Percentiles rank a stretch among this genome's conserved stretches.
These are phyloP conservation scores for Bimuria novae-zelandiae DNA, from an alignment of 2,329 filamentous ascomycete genomes.

Conservation along the genomic window DNA sequence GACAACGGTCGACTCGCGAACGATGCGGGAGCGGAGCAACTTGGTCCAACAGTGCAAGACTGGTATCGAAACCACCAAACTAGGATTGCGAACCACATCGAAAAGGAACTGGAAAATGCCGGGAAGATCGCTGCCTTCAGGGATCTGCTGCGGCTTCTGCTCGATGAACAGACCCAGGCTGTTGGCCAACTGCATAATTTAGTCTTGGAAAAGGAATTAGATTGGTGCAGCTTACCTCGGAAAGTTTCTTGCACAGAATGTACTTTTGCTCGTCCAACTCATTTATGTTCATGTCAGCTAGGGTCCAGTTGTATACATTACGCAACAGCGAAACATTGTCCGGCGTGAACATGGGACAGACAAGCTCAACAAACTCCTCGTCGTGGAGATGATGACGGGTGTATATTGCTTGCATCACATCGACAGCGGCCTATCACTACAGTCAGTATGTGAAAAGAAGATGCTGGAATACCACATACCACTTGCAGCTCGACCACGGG, in stretches of 20 bases:
- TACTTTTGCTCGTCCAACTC: conserved; percentile 93
- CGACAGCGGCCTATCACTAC: conserved; percentile 61
- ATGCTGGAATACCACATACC: conserved; percentile 23
- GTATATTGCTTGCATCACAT: conserved; percentile 83
- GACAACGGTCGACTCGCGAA: conserved; percentile 67
- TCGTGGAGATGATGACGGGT: conserved; percentile 73
- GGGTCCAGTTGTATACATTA: conserved; percentile 78
- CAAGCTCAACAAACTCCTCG: conserved; percentile 76
- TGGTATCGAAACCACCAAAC: conserved; percentile 90
- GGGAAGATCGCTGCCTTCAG: conserved; percentile 68
- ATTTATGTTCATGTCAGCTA: conserved; percentile 75
- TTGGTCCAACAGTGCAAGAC: conserved; percentile 89
- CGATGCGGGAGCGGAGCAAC: conserved; percentile 72
- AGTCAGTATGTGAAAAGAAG: conserved; percentile 21
- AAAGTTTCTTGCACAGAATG: conserved; percentile 88
- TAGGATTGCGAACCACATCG: conserved; percentile 79
- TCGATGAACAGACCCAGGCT: conserved; percentile 84
- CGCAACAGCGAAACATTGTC: conserved; percentile 72
- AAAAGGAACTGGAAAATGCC: conserved; percentile 81
- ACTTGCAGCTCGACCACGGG: conserved; percentile 42
- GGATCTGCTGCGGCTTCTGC: conserved; percentile 71
- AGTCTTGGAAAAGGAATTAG: conserved; percentile 20
- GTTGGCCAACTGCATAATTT: conserved; percentile 70
- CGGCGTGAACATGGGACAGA: conserved; percentile 78
- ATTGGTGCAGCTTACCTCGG: conserved; percentile 67